phyloP scores from a whole-genome alignment of 2,329 filamentous ascomycete species.

The Alternaria sp. region DNA sequence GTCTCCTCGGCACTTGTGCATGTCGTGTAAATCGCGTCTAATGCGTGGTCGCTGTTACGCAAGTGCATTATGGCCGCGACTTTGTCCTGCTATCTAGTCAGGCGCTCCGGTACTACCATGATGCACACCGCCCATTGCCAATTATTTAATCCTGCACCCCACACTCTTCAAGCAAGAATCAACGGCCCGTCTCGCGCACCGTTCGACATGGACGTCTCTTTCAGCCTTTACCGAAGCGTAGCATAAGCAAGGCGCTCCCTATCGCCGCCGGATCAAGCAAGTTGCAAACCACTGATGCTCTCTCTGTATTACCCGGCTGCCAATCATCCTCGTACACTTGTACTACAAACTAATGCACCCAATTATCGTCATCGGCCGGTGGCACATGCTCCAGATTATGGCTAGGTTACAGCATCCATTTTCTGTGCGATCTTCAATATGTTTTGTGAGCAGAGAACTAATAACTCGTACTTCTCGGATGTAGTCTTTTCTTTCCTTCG shows the following conservation, averaged over 20 bases:
- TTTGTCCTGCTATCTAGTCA: constrained; percentile 4
- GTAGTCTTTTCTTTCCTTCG: constrained; percentile 1
- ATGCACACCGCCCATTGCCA: constrained; percentile 10
- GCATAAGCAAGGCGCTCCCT: constrained; percentile 12
- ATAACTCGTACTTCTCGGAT: constrained; percentile 1
- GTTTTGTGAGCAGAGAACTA: not conserved
- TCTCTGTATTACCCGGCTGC: constrained; percentile 18
- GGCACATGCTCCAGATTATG: constrained; percentile 13
- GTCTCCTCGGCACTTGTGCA: constrained; percentile 4
- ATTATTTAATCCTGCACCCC: constrained; percentile 5
- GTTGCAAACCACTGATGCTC: constrained; percentile 18
- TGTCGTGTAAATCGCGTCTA: constrained; percentile 8
- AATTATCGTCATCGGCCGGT: constrained; percentile 19
- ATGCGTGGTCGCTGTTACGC: constrained; percentile 12
- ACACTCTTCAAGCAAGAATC: constrained; percentile 8
- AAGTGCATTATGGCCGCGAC: constrained; percentile 11
- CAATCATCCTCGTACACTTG: constrained; percentile 18
- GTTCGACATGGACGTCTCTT: constrained; percentile 1
- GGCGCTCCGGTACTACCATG: not conserved
- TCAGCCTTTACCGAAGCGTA: constrained; percentile 6
- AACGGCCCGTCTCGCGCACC: constrained; percentile 7
- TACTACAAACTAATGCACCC: constrained; percentile 14
- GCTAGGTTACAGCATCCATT: constrained; percentile 1
- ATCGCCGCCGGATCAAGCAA: constrained; percentile 15
- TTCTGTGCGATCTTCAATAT: constrained; percentile 3